These are phyloP conservation scores for Meyerozyma guilliermondii DNA, from an alignment of 1,139 yeast genomes.

Conservation along the genomic window DNA sequence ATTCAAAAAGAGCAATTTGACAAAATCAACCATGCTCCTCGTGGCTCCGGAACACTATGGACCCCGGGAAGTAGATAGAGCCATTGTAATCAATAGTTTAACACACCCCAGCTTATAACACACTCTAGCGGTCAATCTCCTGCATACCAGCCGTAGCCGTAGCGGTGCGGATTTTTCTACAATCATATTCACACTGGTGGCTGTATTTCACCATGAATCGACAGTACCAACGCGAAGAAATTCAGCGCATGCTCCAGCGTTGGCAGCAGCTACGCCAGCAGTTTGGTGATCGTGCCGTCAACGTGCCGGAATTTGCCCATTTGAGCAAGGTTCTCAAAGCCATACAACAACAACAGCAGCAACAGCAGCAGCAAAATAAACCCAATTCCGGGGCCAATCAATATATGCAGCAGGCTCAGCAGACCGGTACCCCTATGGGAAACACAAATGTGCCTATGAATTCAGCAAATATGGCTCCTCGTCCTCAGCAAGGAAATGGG, in stretches of 20 bases:
- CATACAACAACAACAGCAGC: slow-evolving; percentile 43
- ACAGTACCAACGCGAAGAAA: slow-evolving; percentile 33
- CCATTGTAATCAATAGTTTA: no score
- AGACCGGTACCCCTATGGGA: background rate
- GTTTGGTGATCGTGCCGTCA: slow-evolving; percentile 60
- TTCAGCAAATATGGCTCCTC: background rate
- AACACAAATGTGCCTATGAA: background rate
- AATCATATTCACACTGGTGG: background rate
- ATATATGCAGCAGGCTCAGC: background rate
- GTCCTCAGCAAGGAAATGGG: background rate
- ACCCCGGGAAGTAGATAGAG: slow-evolving; percentile 21
- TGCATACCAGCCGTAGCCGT: background rate
- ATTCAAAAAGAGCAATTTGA: slow-evolving; percentile 40
- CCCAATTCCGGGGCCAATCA: background rate
- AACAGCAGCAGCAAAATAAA: slow-evolving; percentile 10
- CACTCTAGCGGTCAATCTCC: no score
- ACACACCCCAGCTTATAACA: no score
- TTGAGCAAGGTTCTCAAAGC: slow-evolving; percentile 51
- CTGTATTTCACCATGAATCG: slow-evolving; percentile 12
- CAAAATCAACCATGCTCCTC: slow-evolving; percentile 48
- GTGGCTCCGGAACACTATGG: slow-evolving; percentile 53
- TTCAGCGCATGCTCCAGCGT: slow-evolving; percentile 43
- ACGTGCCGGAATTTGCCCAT: slow-evolving; percentile 57
- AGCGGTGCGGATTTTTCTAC: background rate
- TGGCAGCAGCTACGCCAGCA: slow-evolving; percentile 62